phyloP scores from a whole-genome alignment of 768 basidiomycete genomes.

The Termitomyces eurrhizus region DNA sequence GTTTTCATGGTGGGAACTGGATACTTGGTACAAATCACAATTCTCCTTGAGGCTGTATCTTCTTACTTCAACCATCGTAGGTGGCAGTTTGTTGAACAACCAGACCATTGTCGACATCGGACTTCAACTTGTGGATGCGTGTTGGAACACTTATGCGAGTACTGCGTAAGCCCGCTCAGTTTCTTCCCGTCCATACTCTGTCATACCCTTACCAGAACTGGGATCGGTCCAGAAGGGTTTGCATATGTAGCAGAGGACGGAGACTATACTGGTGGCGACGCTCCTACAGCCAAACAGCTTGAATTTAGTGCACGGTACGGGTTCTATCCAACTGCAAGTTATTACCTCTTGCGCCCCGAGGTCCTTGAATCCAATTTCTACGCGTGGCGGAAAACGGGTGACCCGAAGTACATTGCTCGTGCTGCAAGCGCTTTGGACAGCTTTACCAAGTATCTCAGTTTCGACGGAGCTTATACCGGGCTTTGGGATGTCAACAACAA shows the following conservation, averaged over 20 bases:
- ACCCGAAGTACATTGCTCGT: constrained; percentile 62
- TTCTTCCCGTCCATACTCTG: not conserved
- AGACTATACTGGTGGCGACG: constrained; percentile 45
- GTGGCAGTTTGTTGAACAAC: constrained; percentile 67
- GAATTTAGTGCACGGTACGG: constrained; percentile 59
- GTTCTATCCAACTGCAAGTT: constrained; percentile 52
- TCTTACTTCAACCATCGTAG: constrained; percentile 24
- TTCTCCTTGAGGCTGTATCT: constrained; percentile 55
- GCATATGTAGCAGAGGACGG: constrained; percentile 60
- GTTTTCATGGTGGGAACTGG: constrained; percentile 78
- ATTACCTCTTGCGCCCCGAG: constrained; percentile 71
- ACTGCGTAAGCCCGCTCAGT: constrained; percentile 45
- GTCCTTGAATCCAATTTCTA: constrained; percentile 82
- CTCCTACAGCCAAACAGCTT: constrained; percentile 33
- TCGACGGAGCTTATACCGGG: constrained; percentile 44
- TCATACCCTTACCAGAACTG: constrained; percentile 42
- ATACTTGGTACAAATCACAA: constrained; percentile 41
- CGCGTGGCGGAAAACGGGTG: constrained; percentile 69
- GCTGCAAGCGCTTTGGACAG: constrained; percentile 56
- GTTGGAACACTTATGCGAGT: constrained; percentile 78
- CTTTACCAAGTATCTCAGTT: constrained; percentile 50
- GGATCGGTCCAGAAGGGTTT: constrained; percentile 73
- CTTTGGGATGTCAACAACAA: constrained; percentile 52
- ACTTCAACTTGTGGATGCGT: constrained; percentile 62
- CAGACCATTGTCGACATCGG: constrained; percentile 63